Percentiles rank a stretch among this genome's conserved stretches.
phyloP scores from a whole-genome alignment of 768 basidiomycete species.

The Lactifluus pinguis region DNA sequence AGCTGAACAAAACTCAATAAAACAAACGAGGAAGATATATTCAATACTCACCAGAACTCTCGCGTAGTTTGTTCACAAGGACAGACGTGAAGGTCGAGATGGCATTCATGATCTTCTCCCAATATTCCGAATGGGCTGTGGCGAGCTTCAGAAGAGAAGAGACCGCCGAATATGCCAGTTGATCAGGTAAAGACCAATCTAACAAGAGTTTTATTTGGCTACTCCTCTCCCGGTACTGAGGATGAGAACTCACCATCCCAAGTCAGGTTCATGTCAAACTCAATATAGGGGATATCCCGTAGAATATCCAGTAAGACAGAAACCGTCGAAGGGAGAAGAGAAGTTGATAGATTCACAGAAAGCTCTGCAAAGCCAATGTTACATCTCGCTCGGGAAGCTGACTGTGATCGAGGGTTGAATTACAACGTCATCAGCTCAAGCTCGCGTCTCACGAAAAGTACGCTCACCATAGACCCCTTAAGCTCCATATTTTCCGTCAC shows the following conservation, averaged over 20 bases:
- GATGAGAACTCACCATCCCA: slow-evolving; percentile 56
- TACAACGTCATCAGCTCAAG: background rate
- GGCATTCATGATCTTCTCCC: slow-evolving; percentile 42
- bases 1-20: slow-evolving; percentile 33
- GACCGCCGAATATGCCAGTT: slow-evolving; percentile 70
- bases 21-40: background rate
- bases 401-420: slow-evolving; percentile 30
- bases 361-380: slow-evolving; percentile 81
- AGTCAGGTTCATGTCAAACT: slow-evolving; percentile 69
- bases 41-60: slow-evolving; percentile 41
- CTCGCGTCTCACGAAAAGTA: background rate
- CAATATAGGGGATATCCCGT: slow-evolving; percentile 60
- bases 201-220: background rate
- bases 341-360: slow-evolving; percentile 51
- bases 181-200: slow-evolving; percentile 87
- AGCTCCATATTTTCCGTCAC: slow-evolving; percentile 22
- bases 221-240: background rate
- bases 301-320: slow-evolving; percentile 59
- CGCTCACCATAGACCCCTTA: slow-evolving; percentile 53
- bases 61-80: slow-evolving; percentile 47
- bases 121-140: slow-evolving; percentile 40
- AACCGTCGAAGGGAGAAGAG: slow-evolving; percentile 43
- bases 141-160: slow-evolving; percentile 67
- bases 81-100: slow-evolving; percentile 52
- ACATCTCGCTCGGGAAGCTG: slow-evolving; percentile 64